phyloP scores from a whole-genome alignment of 1,284 basidiomycete genomes.

The Erythrobasidium hasegawianum region DNA sequence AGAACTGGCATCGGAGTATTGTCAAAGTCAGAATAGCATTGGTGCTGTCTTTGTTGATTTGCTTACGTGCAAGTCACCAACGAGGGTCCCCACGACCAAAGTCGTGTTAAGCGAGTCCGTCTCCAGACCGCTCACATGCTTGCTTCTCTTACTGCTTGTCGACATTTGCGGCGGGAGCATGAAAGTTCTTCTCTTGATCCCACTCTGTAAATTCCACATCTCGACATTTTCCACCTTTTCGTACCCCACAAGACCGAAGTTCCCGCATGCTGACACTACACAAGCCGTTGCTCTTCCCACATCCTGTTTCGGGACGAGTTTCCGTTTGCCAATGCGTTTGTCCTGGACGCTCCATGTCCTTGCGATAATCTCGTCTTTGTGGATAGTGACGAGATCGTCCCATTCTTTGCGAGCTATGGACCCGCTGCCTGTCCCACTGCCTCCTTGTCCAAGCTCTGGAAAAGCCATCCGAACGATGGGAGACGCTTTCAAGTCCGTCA shows the following conservation, averaged over 20 bases:
- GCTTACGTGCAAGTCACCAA: constrained; percentile 81
- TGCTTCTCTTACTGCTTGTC: constrained; percentile 47
- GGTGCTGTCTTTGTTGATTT: too few relatives aligned
- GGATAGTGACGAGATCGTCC: constrained; percentile 92
- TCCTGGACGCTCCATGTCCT: constrained; percentile 81
- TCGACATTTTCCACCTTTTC: constrained; percentile 67
- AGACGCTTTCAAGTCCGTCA: constrained; percentile 54
- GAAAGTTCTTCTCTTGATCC: constrained; percentile 75
- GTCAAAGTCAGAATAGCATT: too few relatives aligned
- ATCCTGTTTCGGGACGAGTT: constrained; percentile 8
- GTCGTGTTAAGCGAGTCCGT: constrained; percentile 79
- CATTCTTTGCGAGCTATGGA: constrained; percentile 84
- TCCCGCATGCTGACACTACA: constrained; percentile 90
- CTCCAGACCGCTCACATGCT: constrained; percentile 70
- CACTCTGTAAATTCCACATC: constrained; percentile 97
- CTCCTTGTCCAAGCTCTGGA: constrained; percentile 31
- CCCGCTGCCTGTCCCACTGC: constrained; percentile 50
- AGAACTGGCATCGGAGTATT: too few relatives aligned
- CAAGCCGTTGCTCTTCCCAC: constrained; percentile 57
- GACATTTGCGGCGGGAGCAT: constrained; percentile 51
- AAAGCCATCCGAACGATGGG: constrained; percentile 71
- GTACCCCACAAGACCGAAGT: constrained; percentile 83
- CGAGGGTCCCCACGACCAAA: constrained; percentile 77
- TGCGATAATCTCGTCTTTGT: constrained; percentile 72
- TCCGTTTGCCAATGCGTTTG: constrained; percentile 70